Percentiles rank a stretch among this genome's conserved stretches.
Evolutionary conservation across 208 protist species (phyloP).

Genomic region (Crithidia sp.): DNA sequence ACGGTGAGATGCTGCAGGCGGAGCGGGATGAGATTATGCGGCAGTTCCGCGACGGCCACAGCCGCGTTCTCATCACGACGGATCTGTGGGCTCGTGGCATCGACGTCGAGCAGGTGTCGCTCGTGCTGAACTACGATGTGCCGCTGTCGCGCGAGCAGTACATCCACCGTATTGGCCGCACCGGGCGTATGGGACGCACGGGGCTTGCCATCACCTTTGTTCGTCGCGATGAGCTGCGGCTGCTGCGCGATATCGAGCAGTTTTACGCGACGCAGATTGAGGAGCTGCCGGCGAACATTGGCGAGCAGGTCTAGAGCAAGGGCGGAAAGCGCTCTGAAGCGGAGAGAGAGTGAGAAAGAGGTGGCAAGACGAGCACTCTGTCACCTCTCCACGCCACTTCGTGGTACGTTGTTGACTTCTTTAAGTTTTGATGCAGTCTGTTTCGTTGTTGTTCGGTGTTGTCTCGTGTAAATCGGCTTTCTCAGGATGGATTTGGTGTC

Average conservation of each 20-base stretch:
- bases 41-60: constrained; percentile 96
- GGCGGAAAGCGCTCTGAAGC: background rate
- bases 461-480: too few species aligned
- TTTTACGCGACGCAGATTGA: constrained; percentile 97
- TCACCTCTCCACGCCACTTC: too few species aligned
- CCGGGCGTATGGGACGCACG: constrained; percentile 97
- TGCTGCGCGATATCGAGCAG: constrained; percentile 96
- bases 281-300: constrained; percentile 93
- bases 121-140: constrained; percentile 99
- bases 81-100: constrained; percentile 96
- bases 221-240: constrained; percentile 92
- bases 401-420: too few species aligned
- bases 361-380: too few species aligned
- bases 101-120: constrained; percentile 97
- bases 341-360: too few species aligned
- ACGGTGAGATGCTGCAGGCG: constrained; percentile 98
- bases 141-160: constrained; percentile 94
- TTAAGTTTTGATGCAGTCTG: too few species aligned
- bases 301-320: constrained; percentile 62
- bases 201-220: constrained; percentile 99
- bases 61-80: constrained; percentile 99
- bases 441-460: too few species aligned
- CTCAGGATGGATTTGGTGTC: too few species aligned
- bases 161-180: constrained; percentile 96
- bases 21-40: constrained; percentile 98